Base-by-base conservation (phyloP, 129 eudicot genomes). In the Pseudognaphalium luteoalbum region DNA sequence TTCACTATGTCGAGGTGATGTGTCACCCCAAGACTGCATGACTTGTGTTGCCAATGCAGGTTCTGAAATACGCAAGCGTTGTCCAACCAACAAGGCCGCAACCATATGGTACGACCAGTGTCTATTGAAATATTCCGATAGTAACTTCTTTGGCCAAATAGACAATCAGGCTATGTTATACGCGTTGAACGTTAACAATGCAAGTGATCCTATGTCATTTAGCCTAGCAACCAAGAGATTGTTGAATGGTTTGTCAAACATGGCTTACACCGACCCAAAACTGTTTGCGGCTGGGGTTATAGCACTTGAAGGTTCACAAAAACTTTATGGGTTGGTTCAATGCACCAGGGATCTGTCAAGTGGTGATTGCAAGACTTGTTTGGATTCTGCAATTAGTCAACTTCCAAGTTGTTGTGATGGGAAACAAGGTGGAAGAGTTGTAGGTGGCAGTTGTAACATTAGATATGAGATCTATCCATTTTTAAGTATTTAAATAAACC, bases 341-440 rank as follows among this genome's bases (percentile, higher is more conserved):
- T 80, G 87, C 65, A 86, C 73, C 0, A 74, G 83, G 62, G 90
- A 86, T 75, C 81, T 86, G 19, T 76, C 90, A 8, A 68, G 74
- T 28, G 79, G 7, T 25, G 83, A 83, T 74, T 86, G 90, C 76
- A 81, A 80, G 76, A 74, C 75, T 39, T 86, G 90, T 75, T 75
- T 86, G 65, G 81, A 79, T 56, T 68, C 17, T 69, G 82, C 79
- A 3, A 78, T 83, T 14, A 39, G 58, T 63, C 25, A 71, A 25
- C 80, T 82, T 75, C 86, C 88, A 58, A 44, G 51, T 29, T 87
- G 91, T 76, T 84, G 91, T 77, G 78, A 72, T 47, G 85, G 88
- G 19, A 79, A 67, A 52, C 6, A 60, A 67, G 91, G 91, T 6
- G 91, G 86, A 37, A 81, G 88, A 22, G 85, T 87, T 76, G 70